Base-by-base conservation (phyloP, 23 red algal genomes). In the Gracilaria domingensis region DNA sequence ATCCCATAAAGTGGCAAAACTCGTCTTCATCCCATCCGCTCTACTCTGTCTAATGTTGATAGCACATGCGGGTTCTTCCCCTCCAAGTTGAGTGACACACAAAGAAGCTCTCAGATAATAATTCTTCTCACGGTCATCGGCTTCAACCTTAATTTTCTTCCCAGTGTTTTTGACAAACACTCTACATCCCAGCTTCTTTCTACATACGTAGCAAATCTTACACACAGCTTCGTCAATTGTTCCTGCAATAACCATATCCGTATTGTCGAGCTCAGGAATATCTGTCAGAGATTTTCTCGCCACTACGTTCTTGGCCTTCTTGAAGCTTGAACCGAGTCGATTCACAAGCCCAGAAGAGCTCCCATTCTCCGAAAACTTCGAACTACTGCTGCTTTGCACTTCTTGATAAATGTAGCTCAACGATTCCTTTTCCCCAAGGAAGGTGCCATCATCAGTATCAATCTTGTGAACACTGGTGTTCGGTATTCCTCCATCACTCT, bases 191-290 rank as follows among this genome's bases (percentile, higher is more conserved):
- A 88, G 44, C 54, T 76, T 76, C 38, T 75, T 88, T 23, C 84
- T 37, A 37, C 84, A 88, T 48, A 88, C 84, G 66, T 59, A 75
- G 37, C 84, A 88, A 36, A 88, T 61, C 54, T 42, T 49, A 23
- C 65, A 76, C 42, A 88, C 84, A 6, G 67, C 65, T 75, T 88
- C 84, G 29, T 88, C 84, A 39, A 88, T 38, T 39, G 84, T 88
- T 75, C 84, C 84, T 16, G 47, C 16, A 58, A 88, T 40, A 9
- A 78, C 8, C 66, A 88, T 60, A 77, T 88, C 84, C 21, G 65
- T 69, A 25, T 39, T 48, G 60, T 36, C 32, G 40, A 77, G 40
- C 40, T 77, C 81, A 0, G 59, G 59, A 70, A 85, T 49, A 33
- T 85, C 81, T 20, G 81, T 85, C 17, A 70, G 26, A 14, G 59